These are phyloP conservation scores for Thuja plicata DNA, from an alignment of 83 land plant genomes.

Conservation along the genomic window DNA sequence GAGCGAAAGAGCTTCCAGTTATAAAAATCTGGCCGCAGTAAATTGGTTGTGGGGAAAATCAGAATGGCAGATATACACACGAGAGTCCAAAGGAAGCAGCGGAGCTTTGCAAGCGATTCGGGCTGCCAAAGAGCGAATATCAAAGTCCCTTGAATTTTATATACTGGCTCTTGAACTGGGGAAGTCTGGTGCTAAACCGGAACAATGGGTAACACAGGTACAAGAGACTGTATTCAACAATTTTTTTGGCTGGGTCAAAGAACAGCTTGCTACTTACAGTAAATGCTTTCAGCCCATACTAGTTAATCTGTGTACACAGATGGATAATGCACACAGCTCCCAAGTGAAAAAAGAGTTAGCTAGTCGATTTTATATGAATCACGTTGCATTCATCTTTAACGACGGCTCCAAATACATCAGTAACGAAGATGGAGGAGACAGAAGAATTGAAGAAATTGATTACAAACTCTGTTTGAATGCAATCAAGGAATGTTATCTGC, in stretches of 20 bases:
- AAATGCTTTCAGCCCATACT: not conserved
- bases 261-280: not conserved
- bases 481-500: constrained; percentile 1
- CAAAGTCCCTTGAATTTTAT: not conserved
- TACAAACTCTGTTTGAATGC: not conserved
- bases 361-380: not conserved
- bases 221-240: not conserved
- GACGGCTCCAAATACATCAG: not conserved
- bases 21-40: constrained; percentile 1
- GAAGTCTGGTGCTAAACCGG: not conserved
- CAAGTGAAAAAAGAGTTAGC: not conserved
- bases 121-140: not conserved
- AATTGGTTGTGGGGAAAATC: not conserved
- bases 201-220: not conserved
- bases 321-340: not conserved
- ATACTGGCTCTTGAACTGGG: not conserved
- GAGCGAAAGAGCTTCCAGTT: not conserved
- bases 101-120: not conserved
- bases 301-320: not conserved
- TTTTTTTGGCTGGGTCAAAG: not conserved
- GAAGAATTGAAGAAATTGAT: not conserved
- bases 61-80: not conserved
- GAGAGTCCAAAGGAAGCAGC: not conserved
- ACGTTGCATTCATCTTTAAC: not conserved
- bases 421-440: not conserved